Percentiles rank a stretch among this genome's conserved stretches.
phyloP scores from a whole-genome alignment of 2,329 filamentous ascomycete species.

The Cercospora zeina region DNA sequence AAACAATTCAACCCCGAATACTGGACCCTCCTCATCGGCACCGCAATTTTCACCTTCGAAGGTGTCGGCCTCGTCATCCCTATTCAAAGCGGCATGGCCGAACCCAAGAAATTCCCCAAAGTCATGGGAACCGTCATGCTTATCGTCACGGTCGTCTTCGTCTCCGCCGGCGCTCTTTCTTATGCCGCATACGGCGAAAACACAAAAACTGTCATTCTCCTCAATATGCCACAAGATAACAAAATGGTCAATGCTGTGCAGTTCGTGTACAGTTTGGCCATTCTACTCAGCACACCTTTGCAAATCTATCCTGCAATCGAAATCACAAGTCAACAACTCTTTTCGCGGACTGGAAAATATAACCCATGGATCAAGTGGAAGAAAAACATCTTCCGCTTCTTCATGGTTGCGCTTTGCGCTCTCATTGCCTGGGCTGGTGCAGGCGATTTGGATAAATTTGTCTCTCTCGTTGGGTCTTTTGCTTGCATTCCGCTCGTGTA shows the following conservation, averaged over 20 bases:
- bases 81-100: slow-evolving; percentile 94
- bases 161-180: slow-evolving; percentile 85
- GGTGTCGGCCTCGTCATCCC: slow-evolving; percentile 97
- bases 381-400: slow-evolving; percentile 96
- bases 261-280: slow-evolving; percentile 97
- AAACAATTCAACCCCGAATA: slow-evolving; percentile 83
- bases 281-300: slow-evolving; percentile 87
- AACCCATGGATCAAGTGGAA: slow-evolving; percentile 99
- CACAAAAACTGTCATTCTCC: slow-evolving; percentile 92
- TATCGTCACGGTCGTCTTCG: slow-evolving; percentile 87
- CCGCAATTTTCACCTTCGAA: slow-evolving; percentile 98
- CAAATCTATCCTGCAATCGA: slow-evolving; percentile 98
- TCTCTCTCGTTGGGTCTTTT: slow-evolving; percentile 93
- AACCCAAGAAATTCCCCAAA: slow-evolving; percentile 83
- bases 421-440: slow-evolving; percentile 89
- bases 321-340: slow-evolving; percentile 91
- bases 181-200: slow-evolving; percentile 95
- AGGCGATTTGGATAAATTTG: slow-evolving; percentile 94
- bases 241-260: slow-evolving; percentile 95
- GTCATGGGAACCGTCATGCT: slow-evolving; percentile 92
- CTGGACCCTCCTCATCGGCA: slow-evolving; percentile 98
- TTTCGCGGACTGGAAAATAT: slow-evolving; percentile 93
- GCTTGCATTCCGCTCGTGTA: slow-evolving; percentile 96
- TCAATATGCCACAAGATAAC: slow-evolving; percentile 94
- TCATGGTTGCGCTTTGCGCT: slow-evolving; percentile 83